phyloP scores from a whole-genome alignment of 2,329 filamentous ascomycete species.

The Monilinia vaccinii-corymbosi region DNA sequence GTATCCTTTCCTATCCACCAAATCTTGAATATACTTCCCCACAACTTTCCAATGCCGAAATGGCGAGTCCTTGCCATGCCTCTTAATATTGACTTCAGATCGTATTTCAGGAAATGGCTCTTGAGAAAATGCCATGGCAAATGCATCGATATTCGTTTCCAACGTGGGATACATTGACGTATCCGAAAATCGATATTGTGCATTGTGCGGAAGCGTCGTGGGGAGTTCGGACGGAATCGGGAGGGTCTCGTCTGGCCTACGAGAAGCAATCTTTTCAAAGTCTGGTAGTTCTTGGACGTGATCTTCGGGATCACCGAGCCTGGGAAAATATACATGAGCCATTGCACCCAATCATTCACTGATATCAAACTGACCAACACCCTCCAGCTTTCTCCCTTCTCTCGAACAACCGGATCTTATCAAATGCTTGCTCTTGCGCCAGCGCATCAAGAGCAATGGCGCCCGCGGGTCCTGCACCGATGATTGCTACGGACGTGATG shows the following conservation, averaged over 20 bases:
- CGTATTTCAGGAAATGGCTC: constrained; percentile 41
- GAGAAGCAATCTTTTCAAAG: constrained; percentile 37
- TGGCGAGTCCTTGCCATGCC: constrained; percentile 48
- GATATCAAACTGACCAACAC: constrained; percentile 42
- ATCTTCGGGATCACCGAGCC: constrained; percentile 35
- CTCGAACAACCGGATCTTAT: constrained; percentile 53
- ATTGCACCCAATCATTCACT: not conserved
- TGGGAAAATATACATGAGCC: constrained; percentile 18
- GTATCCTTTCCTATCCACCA: constrained; percentile 46
- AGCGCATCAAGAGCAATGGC: constrained; percentile 53
- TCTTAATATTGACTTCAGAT: constrained; percentile 34
- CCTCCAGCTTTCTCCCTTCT: constrained; percentile 49
- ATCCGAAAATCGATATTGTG: constrained; percentile 43
- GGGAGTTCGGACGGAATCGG: constrained; percentile 40
- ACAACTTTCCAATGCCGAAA: constrained; percentile 54
- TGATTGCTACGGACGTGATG: constrained; percentile 42
- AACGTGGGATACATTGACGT: constrained; percentile 53
- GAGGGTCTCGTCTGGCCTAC: constrained; percentile 42
- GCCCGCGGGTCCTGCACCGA: constrained; percentile 52
- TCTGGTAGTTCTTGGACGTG: constrained; percentile 33
- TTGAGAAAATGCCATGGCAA: constrained; percentile 51
- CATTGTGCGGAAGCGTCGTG: constrained; percentile 33
- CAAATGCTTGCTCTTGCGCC: constrained; percentile 48
- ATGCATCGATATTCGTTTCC: constrained; percentile 54
- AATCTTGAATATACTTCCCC: constrained; percentile 41